Base-by-base conservation (phyloP, 768 basidiomycete species). In the Xerocomellus dryophilus region DNA sequence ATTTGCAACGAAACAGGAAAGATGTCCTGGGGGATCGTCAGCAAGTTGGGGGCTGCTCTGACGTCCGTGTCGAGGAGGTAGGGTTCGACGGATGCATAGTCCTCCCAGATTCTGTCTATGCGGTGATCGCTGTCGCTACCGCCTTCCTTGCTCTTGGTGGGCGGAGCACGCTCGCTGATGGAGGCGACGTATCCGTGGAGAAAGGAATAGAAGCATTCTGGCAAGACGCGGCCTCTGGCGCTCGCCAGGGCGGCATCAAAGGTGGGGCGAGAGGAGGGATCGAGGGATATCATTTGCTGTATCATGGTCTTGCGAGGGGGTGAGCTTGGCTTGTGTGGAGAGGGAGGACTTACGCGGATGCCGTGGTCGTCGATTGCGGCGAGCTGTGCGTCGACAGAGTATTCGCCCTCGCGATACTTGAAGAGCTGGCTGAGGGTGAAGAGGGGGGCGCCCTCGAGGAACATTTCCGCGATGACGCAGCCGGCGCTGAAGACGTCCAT, bases 401-500 rank as follows among this genome's bases (percentile, higher is more conserved):
- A 81, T 62, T 93, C 89, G 7, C 93, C 92, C 58, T 90, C 86
- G 35, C 93, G 75, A 64, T 95, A 99, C 69, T 94, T 93, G 80
- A 91, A 98, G 51, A 99, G 74, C 66, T 98, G 95, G 67, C 92
- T 93, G 45, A 99, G 78, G 1, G 90, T 93, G 74, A 98, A 98
- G 48, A 97, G 77, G 3, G 90, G 90, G 0, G 90, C 86, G 2
- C 97, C 97, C 66, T 99, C 97, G 54, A 94, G 76, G 74, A 97
- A 98, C 57, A 99, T 78, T 71, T 99, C 97, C 1, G 94, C 93
- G 34, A 98, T 82, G 14, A 98, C 94, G 67, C 96, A 98, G 21
- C 97, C 97, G 1, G 82, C 81, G 59, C 93, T 93, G 65, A 98
- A 99, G 47, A 94, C 89, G 68, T 99, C 97, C 97, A 99, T 99